These are phyloP conservation scores for Fonsecaea pedrosoi DNA, from an alignment of 2,329 filamentous ascomycete genomes.

Conservation along the genomic window DNA sequence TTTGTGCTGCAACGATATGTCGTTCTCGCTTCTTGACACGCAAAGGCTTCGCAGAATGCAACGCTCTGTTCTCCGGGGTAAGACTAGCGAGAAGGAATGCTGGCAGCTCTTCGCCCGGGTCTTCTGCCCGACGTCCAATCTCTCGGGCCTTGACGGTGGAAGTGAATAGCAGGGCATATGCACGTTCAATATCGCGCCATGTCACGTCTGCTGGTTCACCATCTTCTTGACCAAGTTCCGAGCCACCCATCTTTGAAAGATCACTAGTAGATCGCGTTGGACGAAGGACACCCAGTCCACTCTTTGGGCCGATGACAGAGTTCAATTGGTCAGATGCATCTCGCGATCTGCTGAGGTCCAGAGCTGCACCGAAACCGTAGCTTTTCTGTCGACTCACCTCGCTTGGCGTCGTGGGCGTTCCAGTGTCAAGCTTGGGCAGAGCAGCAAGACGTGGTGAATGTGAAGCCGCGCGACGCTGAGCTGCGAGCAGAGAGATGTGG, in stretches of 20 bases:
- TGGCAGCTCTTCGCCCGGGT: constrained; percentile 34
- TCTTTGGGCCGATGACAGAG: constrained; percentile 41
- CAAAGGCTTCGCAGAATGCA: constrained; percentile 41
- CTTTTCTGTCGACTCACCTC: constrained; percentile 35
- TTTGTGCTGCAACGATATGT: constrained; percentile 60
- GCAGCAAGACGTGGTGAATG: constrained; percentile 53
- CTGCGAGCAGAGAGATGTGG: constrained; percentile 53
- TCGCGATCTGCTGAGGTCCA: constrained; percentile 35
- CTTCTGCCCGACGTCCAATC: constrained; percentile 70
- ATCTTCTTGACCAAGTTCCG: constrained; percentile 19
- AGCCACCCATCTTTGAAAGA: constrained; percentile 12
- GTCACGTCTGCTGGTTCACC: constrained; percentile 42
- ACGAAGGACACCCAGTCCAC: constrained; percentile 37
- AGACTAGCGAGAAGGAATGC: constrained; percentile 47
- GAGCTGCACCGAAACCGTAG: constrained; percentile 44
- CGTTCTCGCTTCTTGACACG: constrained; percentile 57
- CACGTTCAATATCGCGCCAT: constrained; percentile 78
- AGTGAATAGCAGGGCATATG: constrained; percentile 76
- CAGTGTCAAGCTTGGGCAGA: constrained; percentile 59
- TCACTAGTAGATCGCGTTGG: constrained; percentile 26
- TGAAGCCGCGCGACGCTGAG: constrained; percentile 46
- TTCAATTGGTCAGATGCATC: constrained; percentile 37
- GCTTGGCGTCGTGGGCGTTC: constrained; percentile 41
- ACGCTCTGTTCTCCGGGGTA: constrained; percentile 44
- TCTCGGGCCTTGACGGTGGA: constrained; percentile 91